Conservation (phyloP, 1,284 basidiomycete genomes). For the Naganishia sp. region DNA sequence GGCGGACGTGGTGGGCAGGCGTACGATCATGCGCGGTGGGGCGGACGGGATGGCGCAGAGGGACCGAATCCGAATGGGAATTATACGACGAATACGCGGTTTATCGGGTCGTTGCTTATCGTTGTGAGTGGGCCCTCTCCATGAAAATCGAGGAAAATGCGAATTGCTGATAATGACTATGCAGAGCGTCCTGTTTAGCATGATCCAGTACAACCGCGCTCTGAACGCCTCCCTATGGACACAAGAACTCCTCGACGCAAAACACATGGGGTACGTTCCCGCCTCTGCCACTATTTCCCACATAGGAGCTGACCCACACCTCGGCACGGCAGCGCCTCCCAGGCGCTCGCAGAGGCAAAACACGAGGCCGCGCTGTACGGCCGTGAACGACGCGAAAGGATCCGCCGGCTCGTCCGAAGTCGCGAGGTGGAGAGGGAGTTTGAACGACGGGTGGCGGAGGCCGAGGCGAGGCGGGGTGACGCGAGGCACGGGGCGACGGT, state of each 20-base stretch:
- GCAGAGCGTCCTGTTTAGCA: constrained; percentile 29
- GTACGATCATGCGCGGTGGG: constrained; percentile 30
- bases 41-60: constrained; percentile 21
- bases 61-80: constrained; percentile 29
- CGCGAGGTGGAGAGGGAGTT: constrained; percentile 45
- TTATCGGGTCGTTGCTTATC: constrained; percentile 28
- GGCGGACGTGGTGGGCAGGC: constrained; percentile 12
- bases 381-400: constrained; percentile 47
- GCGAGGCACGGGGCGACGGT: not conserved
- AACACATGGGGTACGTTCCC: constrained; percentile 46
- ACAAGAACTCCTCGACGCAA: constrained; percentile 40
- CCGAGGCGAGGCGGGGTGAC: not conserved
- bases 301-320: not conserved
- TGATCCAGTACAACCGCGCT: constrained; percentile 34
- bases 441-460: constrained; percentile 42
- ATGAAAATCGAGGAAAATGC: not conserved
- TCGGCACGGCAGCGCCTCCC: constrained; percentile 45
- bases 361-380: constrained; percentile 49
- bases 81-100: constrained; percentile 32
- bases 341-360: constrained; percentile 48
- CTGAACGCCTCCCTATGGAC: constrained; percentile 36
- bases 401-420: constrained; percentile 47
- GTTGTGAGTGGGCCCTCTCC: constrained; percentile 24
- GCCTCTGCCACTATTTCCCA: not conserved
- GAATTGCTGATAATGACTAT: not conserved